These are phyloP conservation scores for Chlorella sp. DNA, from an alignment of 139 green algal species.

Conservation along the genomic window DNA sequence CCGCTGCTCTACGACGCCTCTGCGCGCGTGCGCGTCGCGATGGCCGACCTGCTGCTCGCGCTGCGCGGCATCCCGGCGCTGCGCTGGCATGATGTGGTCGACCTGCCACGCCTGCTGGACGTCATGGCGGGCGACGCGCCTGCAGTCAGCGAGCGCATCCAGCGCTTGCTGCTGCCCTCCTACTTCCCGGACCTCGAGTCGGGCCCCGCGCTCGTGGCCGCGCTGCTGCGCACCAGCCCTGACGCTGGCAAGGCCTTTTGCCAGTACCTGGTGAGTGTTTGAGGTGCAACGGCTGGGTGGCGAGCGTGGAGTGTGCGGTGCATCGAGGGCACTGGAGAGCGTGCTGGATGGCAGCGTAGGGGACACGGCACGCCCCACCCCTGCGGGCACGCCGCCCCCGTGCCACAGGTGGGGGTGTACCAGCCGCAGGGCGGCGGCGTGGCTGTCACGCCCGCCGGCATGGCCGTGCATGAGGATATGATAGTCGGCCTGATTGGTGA, in stretches of 20 bases:
- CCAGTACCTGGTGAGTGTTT: constrained; percentile 35
- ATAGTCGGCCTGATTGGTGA: background rate
- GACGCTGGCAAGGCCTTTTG: constrained; percentile 63
- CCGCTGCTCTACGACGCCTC: constrained; percentile 14
- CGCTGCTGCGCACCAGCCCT: constrained; percentile 18
- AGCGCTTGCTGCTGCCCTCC: constrained; percentile 67
- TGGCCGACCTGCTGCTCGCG: constrained; percentile 64
- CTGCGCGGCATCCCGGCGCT: constrained; percentile 48
- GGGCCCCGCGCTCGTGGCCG: constrained; percentile 39
- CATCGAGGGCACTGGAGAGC: too few species aligned
- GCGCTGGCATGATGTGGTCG: constrained; percentile 68
- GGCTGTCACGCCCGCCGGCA: background rate
- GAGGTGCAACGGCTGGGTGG: too few species aligned
- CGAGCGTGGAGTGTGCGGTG: too few species aligned
- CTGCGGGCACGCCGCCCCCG: too few species aligned
- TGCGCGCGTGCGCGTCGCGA: constrained; percentile 15
- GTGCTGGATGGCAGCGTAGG: too few species aligned
- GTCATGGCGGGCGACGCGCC: constrained; percentile 45
- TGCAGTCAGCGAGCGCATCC: constrained; percentile 39
- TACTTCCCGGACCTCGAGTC: constrained; percentile 63
- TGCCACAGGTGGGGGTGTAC: too few species aligned
- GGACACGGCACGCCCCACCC: too few species aligned
- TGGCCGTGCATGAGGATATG: background rate
- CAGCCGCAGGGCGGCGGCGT: too few species aligned
- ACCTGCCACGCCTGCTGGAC: constrained; percentile 60